phyloP scores from a whole-genome alignment of 2,329 filamentous ascomycete species.

The Pochonia chlamydosporia region DNA sequence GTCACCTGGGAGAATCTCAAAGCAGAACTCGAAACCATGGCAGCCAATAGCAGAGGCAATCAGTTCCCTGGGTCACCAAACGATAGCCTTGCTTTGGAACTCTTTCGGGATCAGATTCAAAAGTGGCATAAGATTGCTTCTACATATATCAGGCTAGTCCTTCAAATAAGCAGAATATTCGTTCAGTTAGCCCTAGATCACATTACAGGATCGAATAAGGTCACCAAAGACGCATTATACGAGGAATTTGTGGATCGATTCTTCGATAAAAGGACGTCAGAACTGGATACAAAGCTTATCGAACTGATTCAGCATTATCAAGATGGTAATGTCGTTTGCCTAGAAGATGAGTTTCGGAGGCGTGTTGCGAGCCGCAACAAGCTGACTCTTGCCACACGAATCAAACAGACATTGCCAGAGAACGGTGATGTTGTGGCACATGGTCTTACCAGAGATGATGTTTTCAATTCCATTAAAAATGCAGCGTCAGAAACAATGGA shows the following conservation, averaged over 20 bases:
- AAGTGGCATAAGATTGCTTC: background rate
- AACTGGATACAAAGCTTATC: constrained; percentile 24
- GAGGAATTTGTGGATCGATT: background rate
- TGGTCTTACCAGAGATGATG: constrained; percentile 5
- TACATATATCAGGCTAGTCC: background rate
- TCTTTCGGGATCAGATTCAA: background rate
- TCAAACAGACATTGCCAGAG: constrained; percentile 5
- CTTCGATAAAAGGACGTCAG: constrained; percentile 3
- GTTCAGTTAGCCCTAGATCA: background rate
- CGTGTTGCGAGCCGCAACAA: background rate
- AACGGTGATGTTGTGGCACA: background rate
- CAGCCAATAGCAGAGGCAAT: background rate
- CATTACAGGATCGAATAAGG: background rate
- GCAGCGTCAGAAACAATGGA: background rate
- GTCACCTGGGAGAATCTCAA: background rate
- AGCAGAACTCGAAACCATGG: background rate
- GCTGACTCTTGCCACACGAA: constrained; percentile 1
- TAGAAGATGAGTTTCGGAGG: constrained; percentile 8
- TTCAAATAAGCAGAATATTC: background rate
- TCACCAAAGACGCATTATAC: background rate
- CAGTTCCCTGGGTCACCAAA: background rate
- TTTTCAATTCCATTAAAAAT: constrained; percentile 14
- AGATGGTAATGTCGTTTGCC: constrained; percentile 25
- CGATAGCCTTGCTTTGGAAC: background rate
- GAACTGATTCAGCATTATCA: constrained; percentile 34